These are phyloP conservation scores for Carnegiea gigantea DNA, from an alignment of 179 eudicot species.

Conservation along the genomic window DNA sequence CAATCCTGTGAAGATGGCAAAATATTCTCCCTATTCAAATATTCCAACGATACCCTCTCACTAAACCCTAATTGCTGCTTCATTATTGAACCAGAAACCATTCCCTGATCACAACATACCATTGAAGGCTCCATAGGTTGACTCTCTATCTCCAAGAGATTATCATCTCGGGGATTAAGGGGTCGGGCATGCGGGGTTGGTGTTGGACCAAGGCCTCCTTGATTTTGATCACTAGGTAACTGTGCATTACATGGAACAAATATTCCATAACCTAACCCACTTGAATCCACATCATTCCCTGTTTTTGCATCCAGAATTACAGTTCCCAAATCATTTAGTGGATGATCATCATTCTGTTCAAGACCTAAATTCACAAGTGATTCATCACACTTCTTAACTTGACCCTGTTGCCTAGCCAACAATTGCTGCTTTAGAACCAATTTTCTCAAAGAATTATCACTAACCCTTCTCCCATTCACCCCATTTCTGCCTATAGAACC, in stretches of 20 bases:
- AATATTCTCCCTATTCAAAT: slow-evolving; percentile 11
- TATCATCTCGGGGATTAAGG: background rate
- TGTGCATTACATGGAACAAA: background rate
- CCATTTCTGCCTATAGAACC: background rate
- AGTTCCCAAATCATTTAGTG: slow-evolving; percentile 1
- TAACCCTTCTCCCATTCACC: background rate
- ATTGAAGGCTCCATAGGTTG: background rate
- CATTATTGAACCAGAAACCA: background rate
- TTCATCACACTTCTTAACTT: slow-evolving; percentile 1
- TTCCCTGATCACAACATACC: background rate
- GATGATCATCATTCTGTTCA: background rate
- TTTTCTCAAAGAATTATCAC: slow-evolving; percentile 20
- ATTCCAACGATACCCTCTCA: background rate
- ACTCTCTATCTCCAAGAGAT: background rate
- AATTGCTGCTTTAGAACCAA: slow-evolving; percentile 21
- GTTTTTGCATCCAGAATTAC: slow-evolving; percentile 1
- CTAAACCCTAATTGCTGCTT: background rate
- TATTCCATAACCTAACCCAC: background rate
- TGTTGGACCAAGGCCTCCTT: background rate
- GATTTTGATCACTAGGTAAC: background rate
- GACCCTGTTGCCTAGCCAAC: slow-evolving; percentile 14
- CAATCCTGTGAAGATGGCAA: slow-evolving; percentile 4
- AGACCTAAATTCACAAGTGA: background rate
- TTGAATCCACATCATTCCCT: background rate
- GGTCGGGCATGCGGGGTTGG: background rate